Base-by-base conservation (phyloP, 2,329 filamentous ascomycete genomes). In the Neocucurbitaria cava region DNA sequence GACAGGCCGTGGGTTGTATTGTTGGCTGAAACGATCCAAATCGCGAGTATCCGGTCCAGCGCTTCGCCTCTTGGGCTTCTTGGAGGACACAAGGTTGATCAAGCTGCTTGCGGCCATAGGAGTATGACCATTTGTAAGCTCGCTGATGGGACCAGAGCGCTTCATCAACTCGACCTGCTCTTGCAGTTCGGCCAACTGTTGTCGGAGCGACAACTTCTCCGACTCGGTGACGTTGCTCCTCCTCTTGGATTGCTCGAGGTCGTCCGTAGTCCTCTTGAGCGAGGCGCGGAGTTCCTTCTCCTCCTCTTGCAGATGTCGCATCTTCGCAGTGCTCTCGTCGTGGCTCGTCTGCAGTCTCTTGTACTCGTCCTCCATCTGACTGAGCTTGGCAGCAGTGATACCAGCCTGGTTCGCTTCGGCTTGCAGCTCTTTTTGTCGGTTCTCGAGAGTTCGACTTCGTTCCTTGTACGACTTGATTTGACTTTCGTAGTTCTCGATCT, bases 401-500 rank as follows among this genome's bases (percentile, higher is more conserved):
- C 95, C 95, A 49, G 94, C 95, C 79, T 98, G 94, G 77, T 99
- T 99, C 56, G 95, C 95, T 77, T 99, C 95, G 30, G 89, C 89
- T 77, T 99, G 95, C 50, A 99, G 83, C 74, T 99, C 95, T 80
- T 96, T 96, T 42, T 93, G 90, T 51, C 93, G 87, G 49, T 88
- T 88, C 78, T 99, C 95, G 61, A 98, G 83, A 20, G 90, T 89
- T 69, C 93, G 96, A 78, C 96, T 92, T 62, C 93, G 87, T 68
- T 87, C 92, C 81, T 96, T 92, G 91, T 93, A 97, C 24, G 92
- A 96, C 77, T 96, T 96, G 79, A 99, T 88, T 78, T 99, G 95
- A 64, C 85, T 89, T 76, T 99, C 94, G 79, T 98, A 97, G 76
- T 91, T 97, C 77, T 97, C 92, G 44, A 99, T 89, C 77, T 98